phyloP scores from a whole-genome alignment of 371 early-diverging fungal genomes.

The Nematocida minor region DNA sequence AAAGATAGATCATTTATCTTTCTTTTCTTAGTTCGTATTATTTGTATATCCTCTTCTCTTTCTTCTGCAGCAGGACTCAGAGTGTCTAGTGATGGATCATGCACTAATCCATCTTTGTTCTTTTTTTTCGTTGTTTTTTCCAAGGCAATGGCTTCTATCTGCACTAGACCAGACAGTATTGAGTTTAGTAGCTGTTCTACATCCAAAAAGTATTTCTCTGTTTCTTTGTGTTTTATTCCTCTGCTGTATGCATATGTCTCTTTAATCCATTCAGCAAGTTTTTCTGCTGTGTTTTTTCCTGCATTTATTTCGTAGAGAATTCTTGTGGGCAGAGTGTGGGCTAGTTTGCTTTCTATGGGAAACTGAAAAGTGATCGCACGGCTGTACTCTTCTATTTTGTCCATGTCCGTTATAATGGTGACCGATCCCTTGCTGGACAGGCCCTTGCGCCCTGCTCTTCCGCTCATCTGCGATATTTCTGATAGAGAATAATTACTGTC shows the following conservation, averaged over 20 bases:
- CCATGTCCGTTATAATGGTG: constrained; percentile 8
- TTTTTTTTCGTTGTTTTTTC: background rate
- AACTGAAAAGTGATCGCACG: constrained; percentile 12
- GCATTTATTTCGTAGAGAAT: constrained; percentile 18
- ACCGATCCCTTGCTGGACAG: background rate
- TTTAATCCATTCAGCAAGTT: background rate
- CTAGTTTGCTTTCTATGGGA: constrained; percentile 21
- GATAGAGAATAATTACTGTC: background rate
- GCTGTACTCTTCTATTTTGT: background rate
- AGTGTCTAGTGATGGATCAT: background rate
- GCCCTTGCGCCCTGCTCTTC: constrained; percentile 36
- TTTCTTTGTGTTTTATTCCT: background rate
- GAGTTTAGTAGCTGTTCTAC: background rate
- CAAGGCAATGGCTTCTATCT: background rate
- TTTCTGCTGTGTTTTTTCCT: background rate
- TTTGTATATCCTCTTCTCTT: background rate
- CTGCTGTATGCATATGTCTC: background rate
- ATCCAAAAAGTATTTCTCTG: no score
- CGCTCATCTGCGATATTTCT: constrained; percentile 45
- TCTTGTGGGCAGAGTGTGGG: background rate
- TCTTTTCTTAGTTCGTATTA: background rate
- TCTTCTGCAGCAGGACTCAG: no score
- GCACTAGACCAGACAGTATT: background rate
- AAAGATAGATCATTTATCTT: no score
- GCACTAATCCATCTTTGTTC: background rate